Conservation (phyloP, 2,329 filamentous ascomycete species). For the Hymenoscyphus salicellus region DNA sequence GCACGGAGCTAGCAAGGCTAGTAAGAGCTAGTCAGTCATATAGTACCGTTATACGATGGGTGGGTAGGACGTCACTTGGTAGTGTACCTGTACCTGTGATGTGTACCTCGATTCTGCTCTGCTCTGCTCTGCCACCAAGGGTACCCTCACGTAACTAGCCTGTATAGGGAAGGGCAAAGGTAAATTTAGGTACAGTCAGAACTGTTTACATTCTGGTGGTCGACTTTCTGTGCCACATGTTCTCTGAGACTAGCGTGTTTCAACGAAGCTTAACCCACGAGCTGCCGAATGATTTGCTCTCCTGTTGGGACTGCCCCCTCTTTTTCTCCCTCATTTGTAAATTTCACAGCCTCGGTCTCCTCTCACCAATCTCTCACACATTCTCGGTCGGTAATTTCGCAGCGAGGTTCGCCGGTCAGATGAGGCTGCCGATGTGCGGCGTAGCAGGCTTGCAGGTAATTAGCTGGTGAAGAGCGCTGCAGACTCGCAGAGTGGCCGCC, state of each 20-base stretch:
- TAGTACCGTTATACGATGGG: conserved; percentile 1
- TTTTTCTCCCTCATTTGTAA: not conserved
- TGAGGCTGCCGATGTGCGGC: not conserved
- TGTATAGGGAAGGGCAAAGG: not conserved
- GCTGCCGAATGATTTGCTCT: not conserved
- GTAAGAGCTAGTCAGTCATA: not conserved
- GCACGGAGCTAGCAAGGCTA: not conserved
- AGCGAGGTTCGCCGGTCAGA: not conserved
- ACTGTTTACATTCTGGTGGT: not conserved
- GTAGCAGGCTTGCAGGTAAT: not conserved
- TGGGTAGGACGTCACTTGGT: not conserved
- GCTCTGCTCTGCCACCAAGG: not conserved
- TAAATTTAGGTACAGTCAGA: conserved; percentile 1
- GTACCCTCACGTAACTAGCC: not conserved
- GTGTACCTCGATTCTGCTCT: not conserved
- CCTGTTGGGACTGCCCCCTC: not conserved
- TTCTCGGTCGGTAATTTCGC: conserved; percentile 3
- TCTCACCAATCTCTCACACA: not conserved
- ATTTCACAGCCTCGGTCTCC: conserved; percentile 2
- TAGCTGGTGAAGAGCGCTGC: not conserved
- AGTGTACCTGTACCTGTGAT: too few species aligned
- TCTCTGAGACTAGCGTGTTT: not conserved
- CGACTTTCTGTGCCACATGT: not conserved
- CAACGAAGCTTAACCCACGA: not conserved
- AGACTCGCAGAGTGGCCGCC: not conserved